Percentiles rank a stretch among this genome's conserved stretches.
Conservation (phyloP, 345 rosid species). For the Lepidium didymum region DNA sequence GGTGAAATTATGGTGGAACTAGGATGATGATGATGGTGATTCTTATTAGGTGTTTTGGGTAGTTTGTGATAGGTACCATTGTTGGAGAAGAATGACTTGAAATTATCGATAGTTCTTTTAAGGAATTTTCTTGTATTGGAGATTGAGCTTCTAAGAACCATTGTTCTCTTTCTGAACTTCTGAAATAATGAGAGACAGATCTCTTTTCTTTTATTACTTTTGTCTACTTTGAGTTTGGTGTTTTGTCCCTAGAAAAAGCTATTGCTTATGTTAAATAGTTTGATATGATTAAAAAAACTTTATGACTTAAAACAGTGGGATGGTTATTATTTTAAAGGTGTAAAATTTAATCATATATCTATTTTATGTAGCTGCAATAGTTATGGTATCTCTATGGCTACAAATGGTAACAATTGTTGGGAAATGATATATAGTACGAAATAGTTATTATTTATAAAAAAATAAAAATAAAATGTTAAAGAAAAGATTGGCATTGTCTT, state of each 20-base stretch:
- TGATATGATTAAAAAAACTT: too few species aligned
- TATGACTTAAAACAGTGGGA: background rate
- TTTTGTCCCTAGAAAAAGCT: background rate
- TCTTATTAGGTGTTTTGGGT: slow-evolving; percentile 42
- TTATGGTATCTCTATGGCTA: background rate
- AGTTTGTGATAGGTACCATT: slow-evolving; percentile 42
- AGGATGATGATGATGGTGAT: slow-evolving; percentile 6
- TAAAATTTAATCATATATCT: background rate
- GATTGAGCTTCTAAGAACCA: slow-evolving; percentile 57
- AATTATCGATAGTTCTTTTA: slow-evolving; percentile 39
- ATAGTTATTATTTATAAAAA: background rate
- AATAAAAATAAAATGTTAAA: background rate
- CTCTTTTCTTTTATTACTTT: background rate
- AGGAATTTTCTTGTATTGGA: slow-evolving; percentile 57
- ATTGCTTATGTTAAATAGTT: background rate
- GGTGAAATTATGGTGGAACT: slow-evolving; percentile 6
- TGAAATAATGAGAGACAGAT: background rate
- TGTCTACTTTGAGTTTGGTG: slow-evolving; percentile 23
- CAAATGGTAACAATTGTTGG: background rate
- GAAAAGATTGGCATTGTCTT: background rate
- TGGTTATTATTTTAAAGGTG: background rate
- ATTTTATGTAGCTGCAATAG: background rate
- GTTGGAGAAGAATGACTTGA: slow-evolving; percentile 51
- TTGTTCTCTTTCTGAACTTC: background rate
- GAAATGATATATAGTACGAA: too few species aligned